These are phyloP conservation scores for Mycena olivaceomarginata DNA, from an alignment of 768 basidiomycete species.

Conservation along the genomic window DNA sequence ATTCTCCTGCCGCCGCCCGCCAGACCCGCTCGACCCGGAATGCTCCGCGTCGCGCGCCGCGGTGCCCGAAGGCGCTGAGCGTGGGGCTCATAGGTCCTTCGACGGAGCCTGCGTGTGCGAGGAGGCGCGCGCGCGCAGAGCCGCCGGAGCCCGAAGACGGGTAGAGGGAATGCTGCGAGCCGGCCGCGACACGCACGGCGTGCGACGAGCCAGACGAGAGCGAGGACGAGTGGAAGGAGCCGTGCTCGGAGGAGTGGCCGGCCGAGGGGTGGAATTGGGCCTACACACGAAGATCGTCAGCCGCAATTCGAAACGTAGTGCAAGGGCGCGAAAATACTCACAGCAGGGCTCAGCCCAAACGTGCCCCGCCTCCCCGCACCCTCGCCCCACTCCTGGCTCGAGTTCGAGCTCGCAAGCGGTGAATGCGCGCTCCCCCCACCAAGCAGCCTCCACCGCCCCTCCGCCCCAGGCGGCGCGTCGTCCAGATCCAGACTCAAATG, in stretches of 20 bases:
- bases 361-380: constrained; percentile 34
- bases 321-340: not conserved
- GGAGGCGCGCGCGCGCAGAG: constrained; percentile 29
- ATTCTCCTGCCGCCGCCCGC: constrained; percentile 29
- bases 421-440: constrained; percentile 29
- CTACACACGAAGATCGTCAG: not conserved
- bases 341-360: constrained; percentile 29
- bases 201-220: constrained; percentile 36
- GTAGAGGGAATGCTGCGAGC: constrained; percentile 32
- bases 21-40: constrained; percentile 32
- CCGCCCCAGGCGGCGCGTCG: constrained; percentile 44
- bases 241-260: constrained; percentile 36
- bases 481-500: constrained; percentile 40
- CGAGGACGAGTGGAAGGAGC: constrained; percentile 44
- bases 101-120: constrained; percentile 32
- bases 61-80: constrained; percentile 39
- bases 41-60: constrained; percentile 25
- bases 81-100: constrained; percentile 42
- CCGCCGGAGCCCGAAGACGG: constrained; percentile 34
- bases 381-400: constrained; percentile 9
- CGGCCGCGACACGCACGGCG: not conserved
- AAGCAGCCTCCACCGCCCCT: constrained; percentile 37
- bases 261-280: constrained; percentile 34
- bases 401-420: constrained; percentile 24
- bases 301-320: not conserved